These are phyloP conservation scores for Coelastrella sp. DNA, from an alignment of 139 green algal species.

Conservation along the genomic window DNA sequence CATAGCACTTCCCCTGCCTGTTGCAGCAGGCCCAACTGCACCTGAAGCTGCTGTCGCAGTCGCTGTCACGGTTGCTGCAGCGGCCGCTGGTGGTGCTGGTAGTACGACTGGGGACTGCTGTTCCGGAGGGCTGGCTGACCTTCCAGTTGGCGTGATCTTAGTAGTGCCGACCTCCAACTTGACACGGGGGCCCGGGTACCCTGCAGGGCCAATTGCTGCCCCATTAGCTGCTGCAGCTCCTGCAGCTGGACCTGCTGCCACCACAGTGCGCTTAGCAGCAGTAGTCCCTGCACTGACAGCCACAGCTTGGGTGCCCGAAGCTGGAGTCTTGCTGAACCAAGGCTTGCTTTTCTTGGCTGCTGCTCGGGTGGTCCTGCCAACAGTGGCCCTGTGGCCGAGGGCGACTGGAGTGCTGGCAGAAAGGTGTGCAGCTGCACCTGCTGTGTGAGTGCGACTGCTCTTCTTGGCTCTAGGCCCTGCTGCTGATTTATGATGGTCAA, in stretches of 20 bases:
- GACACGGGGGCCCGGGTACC: no score
- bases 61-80: background rate
- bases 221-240: background rate
- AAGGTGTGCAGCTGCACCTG: background rate
- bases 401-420: no score
- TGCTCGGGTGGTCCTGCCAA: background rate
- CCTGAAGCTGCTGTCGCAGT: background rate
- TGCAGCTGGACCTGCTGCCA: background rate
- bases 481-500: no score
- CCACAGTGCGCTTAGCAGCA: background rate
- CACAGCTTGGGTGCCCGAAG: background rate
- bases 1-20: background rate
- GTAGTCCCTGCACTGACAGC: background rate
- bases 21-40: no score
- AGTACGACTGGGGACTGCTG: background rate
- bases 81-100: background rate
- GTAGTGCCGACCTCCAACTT: background rate
- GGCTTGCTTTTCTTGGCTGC: conserved; percentile 1
- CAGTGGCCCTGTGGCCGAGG: background rate
- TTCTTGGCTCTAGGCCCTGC: no score
- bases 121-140: background rate
- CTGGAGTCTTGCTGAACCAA: background rate
- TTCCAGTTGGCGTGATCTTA: background rate
- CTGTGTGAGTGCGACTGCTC: background rate
- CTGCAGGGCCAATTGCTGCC: background rate